Evolutionary conservation across 169 alveolate species (phyloP).

Genomic region (Cyclospora cayetanensis): DNA sequence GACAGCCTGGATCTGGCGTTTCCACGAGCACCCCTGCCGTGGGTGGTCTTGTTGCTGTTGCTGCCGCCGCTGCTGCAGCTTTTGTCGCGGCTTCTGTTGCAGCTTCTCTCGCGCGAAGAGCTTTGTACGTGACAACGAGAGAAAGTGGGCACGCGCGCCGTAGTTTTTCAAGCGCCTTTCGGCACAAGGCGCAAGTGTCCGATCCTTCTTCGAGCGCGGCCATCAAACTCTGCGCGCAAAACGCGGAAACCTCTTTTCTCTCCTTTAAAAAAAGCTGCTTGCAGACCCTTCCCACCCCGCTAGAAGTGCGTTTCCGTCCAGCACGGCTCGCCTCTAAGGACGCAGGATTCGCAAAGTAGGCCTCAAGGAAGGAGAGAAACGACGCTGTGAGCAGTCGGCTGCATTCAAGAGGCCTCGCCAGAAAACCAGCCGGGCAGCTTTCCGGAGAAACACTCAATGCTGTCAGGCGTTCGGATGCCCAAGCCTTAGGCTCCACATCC

Average conservation of each 20-base stretch:
- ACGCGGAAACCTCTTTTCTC: too few species aligned
- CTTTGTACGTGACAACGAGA: neutral
- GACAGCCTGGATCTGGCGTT: neutral
- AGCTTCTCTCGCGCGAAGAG: neutral
- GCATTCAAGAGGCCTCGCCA: neutral
- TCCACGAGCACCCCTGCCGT: neutral
- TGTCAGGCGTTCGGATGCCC: neutral
- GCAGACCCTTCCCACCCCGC: too few species aligned
- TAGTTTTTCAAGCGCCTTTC: neutral
- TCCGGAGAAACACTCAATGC: neutral
- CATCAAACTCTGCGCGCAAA: conserved; percentile 16
- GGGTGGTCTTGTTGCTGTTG: neutral
- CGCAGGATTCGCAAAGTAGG: neutral
- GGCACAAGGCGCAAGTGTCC: neutral
- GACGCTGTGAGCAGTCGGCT: neutral
- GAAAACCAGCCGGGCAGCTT: neutral
- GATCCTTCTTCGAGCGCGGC: neutral
- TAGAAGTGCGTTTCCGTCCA: too few species aligned
- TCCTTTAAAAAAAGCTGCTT: too few species aligned
- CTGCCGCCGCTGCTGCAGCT: neutral
- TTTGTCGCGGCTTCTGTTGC: conserved; percentile 23
- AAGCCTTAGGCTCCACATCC: neutral
- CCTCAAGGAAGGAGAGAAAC: neutral
- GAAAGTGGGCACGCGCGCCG: conserved; percentile 27
- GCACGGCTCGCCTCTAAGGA: too few species aligned